Percentiles rank a stretch among this genome's conserved stretches.
Conservation (phyloP, 1,284 basidiomycete genomes). For the Ceratobasidium sp. region DNA sequence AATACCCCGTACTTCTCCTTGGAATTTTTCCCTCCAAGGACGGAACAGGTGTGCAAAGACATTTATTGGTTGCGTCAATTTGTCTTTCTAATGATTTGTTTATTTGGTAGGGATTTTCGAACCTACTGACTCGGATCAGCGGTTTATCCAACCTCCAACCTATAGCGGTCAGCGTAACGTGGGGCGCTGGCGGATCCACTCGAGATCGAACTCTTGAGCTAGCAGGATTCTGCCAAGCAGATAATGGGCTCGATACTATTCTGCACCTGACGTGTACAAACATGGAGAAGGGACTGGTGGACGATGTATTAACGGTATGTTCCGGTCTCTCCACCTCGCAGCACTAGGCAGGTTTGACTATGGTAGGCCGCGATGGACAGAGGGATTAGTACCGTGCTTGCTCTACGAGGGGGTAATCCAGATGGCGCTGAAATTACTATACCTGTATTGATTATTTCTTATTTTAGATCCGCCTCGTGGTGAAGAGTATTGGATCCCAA, state of each 20-base stretch:
- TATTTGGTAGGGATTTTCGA: slow-evolving; percentile 78
- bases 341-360: slow-evolving; percentile 3
- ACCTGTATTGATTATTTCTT: neutral
- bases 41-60: slow-evolving; percentile 74
- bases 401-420: slow-evolving; percentile 83
- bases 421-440: neutral
- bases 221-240: slow-evolving; percentile 76
- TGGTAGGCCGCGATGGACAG: slow-evolving; percentile 80
- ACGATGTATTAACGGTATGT: slow-evolving; percentile 82
- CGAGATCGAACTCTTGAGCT: slow-evolving; percentile 90
- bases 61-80: neutral
- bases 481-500: slow-evolving; percentile 91
- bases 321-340: neutral
- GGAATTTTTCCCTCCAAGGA: slow-evolving; percentile 96
- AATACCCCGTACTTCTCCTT: slow-evolving; percentile 83
- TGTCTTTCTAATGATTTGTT: neutral
- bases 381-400: slow-evolving; percentile 92
- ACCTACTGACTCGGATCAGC: slow-evolving; percentile 83
- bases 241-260: slow-evolving; percentile 84
- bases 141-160: slow-evolving; percentile 78
- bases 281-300: slow-evolving; percentile 90
- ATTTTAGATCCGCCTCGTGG: slow-evolving; percentile 89
- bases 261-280: slow-evolving; percentile 99
- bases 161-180: slow-evolving; percentile 88
- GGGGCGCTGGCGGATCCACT: slow-evolving; percentile 97